Conservation (phyloP, 805 yeast species). For the Blastobotrys terrestris region DNA sequence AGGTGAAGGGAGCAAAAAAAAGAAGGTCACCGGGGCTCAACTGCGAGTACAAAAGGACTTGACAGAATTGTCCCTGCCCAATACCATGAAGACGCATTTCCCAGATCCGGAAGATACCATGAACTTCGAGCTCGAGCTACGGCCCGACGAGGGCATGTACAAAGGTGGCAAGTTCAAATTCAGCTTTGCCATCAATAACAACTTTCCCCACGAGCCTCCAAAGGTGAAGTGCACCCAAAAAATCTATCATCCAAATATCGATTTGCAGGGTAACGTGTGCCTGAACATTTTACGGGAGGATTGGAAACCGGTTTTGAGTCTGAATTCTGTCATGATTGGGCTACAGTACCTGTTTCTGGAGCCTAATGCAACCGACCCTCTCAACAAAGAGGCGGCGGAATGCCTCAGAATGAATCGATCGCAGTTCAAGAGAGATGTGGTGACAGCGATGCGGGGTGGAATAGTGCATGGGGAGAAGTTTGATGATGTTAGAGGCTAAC, state of each 20-base stretch:
- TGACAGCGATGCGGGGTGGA: slow-evolving; percentile 67
- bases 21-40: slow-evolving; percentile 54
- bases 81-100: slow-evolving; percentile 45
- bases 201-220: slow-evolving; percentile 91
- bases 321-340: slow-evolving; percentile 74
- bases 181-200: slow-evolving; percentile 55
- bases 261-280: slow-evolving; percentile 84
- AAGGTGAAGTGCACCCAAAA: slow-evolving; percentile 52
- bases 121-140: slow-evolving; percentile 50
- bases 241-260: slow-evolving; percentile 93
- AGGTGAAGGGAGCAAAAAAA: slow-evolving; percentile 23
- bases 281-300: slow-evolving; percentile 87
- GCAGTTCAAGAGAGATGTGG: slow-evolving; percentile 52
- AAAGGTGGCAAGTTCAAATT: slow-evolving; percentile 64
- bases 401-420: slow-evolving; percentile 37
- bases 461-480: slow-evolving; percentile 49
- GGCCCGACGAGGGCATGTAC: slow-evolving; percentile 71
- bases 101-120: slow-evolving; percentile 53
- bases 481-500: slow-evolving; percentile 45
- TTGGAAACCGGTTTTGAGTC: slow-evolving; percentile 88
- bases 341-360: slow-evolving; percentile 78
- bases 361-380: slow-evolving; percentile 88
- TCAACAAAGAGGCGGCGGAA: slow-evolving; percentile 84
- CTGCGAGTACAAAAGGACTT: slow-evolving; percentile 69
- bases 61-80: slow-evolving; percentile 60